phyloP scores from a whole-genome alignment of 805 yeast species.

The Lipomyces sp. region DNA sequence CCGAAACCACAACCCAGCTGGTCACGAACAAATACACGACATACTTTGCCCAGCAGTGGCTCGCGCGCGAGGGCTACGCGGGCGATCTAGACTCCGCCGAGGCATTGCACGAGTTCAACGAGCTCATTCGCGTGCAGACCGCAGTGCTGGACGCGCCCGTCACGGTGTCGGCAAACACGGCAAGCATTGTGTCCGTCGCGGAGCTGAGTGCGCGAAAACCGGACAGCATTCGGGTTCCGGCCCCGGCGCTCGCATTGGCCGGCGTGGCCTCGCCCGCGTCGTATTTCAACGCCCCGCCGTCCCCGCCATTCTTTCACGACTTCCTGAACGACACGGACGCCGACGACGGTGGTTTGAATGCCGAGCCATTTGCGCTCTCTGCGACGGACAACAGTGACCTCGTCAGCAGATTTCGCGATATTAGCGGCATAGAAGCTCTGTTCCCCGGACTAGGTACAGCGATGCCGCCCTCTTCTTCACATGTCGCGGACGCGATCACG shows the following conservation, averaged over 20 bases:
- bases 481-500: neutral
- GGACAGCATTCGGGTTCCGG: neutral
- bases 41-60: constrained; percentile 18
- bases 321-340: neutral
- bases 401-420: constrained; percentile 4
- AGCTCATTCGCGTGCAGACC: constrained; percentile 1
- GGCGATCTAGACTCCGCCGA: constrained; percentile 20
- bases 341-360: constrained; percentile 1
- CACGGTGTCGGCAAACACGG: neutral
- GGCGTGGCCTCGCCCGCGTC: neutral
- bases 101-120: constrained; percentile 17
- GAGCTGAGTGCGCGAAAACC: neutral
- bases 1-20: neutral
- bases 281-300: constrained; percentile 5
- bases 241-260: neutral
- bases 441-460: constrained; percentile 11
- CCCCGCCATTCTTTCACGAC: neutral
- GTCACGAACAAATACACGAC: constrained; percentile 14
- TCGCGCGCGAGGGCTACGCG: constrained; percentile 13
- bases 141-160: neutral
- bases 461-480: neutral
- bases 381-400: neutral
- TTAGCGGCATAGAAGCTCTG: constrained; percentile 9
- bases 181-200: neutral
- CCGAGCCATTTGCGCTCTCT: neutral